Percentiles rank a stretch among this genome's conserved stretches.
Conservation (phyloP, 352 stramenopile genomes). For the Pythium grandisporangium region DNA sequence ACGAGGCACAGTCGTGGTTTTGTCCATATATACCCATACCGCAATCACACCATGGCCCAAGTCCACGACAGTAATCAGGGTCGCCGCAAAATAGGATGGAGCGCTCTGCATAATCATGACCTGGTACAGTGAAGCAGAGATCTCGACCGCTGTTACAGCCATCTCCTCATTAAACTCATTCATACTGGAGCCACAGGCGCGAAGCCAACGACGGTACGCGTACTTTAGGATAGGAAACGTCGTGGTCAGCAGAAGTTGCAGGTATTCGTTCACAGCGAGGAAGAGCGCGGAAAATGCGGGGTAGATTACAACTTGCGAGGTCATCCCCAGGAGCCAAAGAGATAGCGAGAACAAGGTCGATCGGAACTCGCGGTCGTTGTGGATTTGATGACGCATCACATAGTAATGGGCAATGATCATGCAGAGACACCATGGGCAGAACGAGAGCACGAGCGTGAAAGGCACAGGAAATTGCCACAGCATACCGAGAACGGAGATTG, state of each 20-base stretch:
- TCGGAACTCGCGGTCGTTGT: not conserved
- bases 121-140: slow-evolving; percentile 1
- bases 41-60: slow-evolving; percentile 1
- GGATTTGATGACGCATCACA: not conserved
- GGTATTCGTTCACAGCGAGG: not conserved
- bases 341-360: not conserved
- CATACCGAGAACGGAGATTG: not conserved
- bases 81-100: not conserved
- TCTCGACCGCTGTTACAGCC: slow-evolving; percentile 2
- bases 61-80: slow-evolving; percentile 1
- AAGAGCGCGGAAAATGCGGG: slow-evolving; percentile 4
- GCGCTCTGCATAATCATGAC: slow-evolving; percentile 4
- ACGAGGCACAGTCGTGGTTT: not conserved
- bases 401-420: not conserved
- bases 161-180: slow-evolving; percentile 3
- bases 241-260: slow-evolving; percentile 1
- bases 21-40: slow-evolving; percentile 2
- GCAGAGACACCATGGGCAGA: not conserved
- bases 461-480: slow-evolving; percentile 1
- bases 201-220: not conserved
- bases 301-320: slow-evolving; percentile 1
- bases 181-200: not conserved
- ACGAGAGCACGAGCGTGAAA: not conserved
- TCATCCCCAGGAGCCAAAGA: not conserved
- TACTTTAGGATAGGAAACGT: slow-evolving; percentile 1